These are phyloP conservation scores for Eucommia ulmoides DNA, from an alignment of 257 asterid genomes.

Conservation along the genomic window DNA sequence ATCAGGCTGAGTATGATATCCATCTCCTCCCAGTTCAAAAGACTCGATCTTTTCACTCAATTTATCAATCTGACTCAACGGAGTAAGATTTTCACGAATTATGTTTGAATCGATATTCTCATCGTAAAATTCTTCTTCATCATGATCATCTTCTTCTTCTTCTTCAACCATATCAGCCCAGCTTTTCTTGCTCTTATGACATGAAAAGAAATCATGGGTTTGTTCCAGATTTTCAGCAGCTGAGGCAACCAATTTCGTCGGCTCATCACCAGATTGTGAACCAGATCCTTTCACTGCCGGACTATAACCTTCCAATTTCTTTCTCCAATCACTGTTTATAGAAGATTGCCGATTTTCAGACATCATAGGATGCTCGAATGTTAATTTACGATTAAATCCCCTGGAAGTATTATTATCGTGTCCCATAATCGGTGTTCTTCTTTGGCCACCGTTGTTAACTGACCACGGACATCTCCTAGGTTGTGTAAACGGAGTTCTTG, in stretches of 20 bases:
- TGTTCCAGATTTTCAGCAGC: conserved; percentile 1
- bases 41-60: conserved; percentile 16
- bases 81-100: conserved; percentile 21
- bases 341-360: conserved; percentile 2
- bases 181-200: conserved; percentile 27
- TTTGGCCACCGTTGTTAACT: conserved; percentile 10
- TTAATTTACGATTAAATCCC: conserved; percentile 14
- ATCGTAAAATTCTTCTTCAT: conserved; percentile 17
- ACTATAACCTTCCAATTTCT: no score
- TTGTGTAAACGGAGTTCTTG: conserved; percentile 38
- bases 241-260: neutral
- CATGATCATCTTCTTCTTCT: conserved; percentile 22
- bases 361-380: conserved; percentile 8
- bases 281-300: no score
- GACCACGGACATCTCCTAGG: conserved; percentile 26
- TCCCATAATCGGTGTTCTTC: conserved; percentile 2
- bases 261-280: conserved; percentile 2
- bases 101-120: conserved; percentile 42
- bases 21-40: conserved; percentile 26
- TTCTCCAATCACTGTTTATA: neutral
- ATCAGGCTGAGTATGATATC: conserved; percentile 57
- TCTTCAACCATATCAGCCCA: conserved; percentile 93
- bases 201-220: neutral
- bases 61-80: conserved; percentile 14
- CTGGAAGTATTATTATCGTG: conserved; percentile 5